Percentiles rank a stretch among this genome's conserved stretches.
Evolutionary conservation across 1,139 yeast species (phyloP).

Genomic region (Kazachstania sp.): DNA sequence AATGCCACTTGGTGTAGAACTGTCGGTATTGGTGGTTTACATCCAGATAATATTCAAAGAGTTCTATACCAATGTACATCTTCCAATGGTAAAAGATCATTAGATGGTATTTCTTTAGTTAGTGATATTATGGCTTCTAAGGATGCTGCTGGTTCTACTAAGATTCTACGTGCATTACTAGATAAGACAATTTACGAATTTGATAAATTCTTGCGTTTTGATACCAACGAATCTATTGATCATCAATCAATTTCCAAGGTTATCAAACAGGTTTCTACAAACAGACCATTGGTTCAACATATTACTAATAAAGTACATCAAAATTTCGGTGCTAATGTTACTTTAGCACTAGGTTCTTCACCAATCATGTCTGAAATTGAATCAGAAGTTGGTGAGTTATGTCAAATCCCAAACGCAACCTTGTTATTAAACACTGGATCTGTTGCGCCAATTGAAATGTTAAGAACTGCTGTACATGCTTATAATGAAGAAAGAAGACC

Average conservation of each 20-base stretch:
- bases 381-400: slow-evolving; percentile 61
- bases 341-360: slow-evolving; percentile 75
- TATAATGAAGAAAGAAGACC: slow-evolving; percentile 55
- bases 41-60: slow-evolving; percentile 50
- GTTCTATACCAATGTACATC: slow-evolving; percentile 43
- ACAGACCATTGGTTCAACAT: slow-evolving; percentile 68
- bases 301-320: slow-evolving; percentile 87
- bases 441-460: slow-evolving; percentile 40
- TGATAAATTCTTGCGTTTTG: slow-evolving; percentile 4
- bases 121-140: slow-evolving; percentile 71
- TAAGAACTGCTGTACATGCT: slow-evolving; percentile 44
- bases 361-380: slow-evolving; percentile 86
- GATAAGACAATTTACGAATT: slow-evolving; percentile 12
- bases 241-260: slow-evolving; percentile 7
- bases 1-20: slow-evolving; percentile 38
- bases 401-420: slow-evolving; percentile 44
- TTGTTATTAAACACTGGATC: slow-evolving; percentile 75
- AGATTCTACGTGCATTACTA: slow-evolving; percentile 22
- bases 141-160: slow-evolving; percentile 51
- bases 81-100: slow-evolving; percentile 37
- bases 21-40: slow-evolving; percentile 86
- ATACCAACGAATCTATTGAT: background rate
- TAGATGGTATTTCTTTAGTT: slow-evolving; percentile 82
- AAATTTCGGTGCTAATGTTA: slow-evolving; percentile 82
- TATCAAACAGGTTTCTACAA: slow-evolving; percentile 13